Conservation (phyloP, 768 basidiomycete genomes). For the Clathrus columnatus region DNA sequence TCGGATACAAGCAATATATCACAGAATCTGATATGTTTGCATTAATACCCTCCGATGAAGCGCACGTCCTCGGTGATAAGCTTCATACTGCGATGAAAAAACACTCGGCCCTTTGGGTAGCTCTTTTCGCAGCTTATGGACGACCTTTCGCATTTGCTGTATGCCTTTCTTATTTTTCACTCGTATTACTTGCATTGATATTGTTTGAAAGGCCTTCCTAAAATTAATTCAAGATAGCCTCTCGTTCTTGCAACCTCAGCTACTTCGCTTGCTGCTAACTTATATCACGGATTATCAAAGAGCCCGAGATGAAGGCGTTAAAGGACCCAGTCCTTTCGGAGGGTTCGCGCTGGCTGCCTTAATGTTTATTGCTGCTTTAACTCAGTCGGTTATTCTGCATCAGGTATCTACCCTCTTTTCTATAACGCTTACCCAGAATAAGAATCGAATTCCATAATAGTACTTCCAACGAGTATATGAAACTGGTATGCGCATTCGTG, state of each 20-base stretch:
- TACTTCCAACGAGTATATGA: constrained; percentile 82
- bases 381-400: constrained; percentile 72
- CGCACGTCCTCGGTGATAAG: constrained; percentile 52
- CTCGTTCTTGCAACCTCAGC: constrained; percentile 79
- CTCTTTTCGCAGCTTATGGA: constrained; percentile 73
- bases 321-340: constrained; percentile 35
- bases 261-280: constrained; percentile 67
- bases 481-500: constrained; percentile 90
- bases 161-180: neutral
- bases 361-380: constrained; percentile 78
- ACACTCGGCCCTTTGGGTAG: constrained; percentile 65
- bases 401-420: constrained; percentile 39
- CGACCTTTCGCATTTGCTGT: constrained; percentile 57
- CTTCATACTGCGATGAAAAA: constrained; percentile 55
- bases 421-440: neutral
- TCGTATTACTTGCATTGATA: neutral
- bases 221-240: constrained; percentile 77
- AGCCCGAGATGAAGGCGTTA: constrained; percentile 28
- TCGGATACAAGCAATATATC: constrained; percentile 56
- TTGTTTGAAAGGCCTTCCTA: constrained; percentile 25
- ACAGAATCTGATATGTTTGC: constrained; percentile 83
- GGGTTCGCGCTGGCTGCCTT: constrained; percentile 68
- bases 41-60: constrained; percentile 58
- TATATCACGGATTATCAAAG: constrained; percentile 77
- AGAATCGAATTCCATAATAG: no score